A percentile compares a stretch with the other conserved stretches of the same genome.
Evolutionary conservation across 768 basidiomycete species (phyloP).

Genomic region (Coprinopsis marcescibilis): DNA sequence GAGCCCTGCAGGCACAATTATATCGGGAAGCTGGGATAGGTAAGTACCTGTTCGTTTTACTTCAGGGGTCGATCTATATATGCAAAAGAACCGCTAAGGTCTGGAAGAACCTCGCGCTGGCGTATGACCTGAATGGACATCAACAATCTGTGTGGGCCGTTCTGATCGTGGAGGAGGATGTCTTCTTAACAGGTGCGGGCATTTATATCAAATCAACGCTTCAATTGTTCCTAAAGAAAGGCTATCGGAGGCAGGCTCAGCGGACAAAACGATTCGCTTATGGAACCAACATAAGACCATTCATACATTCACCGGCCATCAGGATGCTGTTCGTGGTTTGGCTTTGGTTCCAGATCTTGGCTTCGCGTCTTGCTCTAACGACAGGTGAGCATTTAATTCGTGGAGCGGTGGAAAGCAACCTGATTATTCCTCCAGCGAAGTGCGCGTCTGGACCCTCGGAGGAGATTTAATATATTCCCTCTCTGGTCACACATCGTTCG

Average conservation of each 20-base stretch:
- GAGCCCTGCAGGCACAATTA: constrained; percentile 63
- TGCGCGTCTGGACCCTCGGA: constrained; percentile 86
- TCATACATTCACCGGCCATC: constrained; percentile 79
- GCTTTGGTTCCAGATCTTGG: constrained; percentile 78
- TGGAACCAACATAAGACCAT: constrained; percentile 76
- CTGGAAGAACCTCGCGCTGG: constrained; percentile 74
- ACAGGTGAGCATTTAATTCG: constrained; percentile 47
- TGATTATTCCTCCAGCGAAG: constrained; percentile 50
- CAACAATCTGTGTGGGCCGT: constrained; percentile 95
- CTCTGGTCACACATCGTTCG: constrained; percentile 96
- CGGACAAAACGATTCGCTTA: constrained; percentile 89
- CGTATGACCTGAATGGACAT: constrained; percentile 77
- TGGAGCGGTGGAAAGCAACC: not conserved
- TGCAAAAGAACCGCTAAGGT: constrained; percentile 81
- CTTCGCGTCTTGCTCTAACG: constrained; percentile 95
- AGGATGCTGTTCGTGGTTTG: constrained; percentile 85
- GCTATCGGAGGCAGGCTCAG: constrained; percentile 59
- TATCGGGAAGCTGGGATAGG: constrained; percentile 98
- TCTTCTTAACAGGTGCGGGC: constrained; percentile 74
- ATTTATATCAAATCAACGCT: not conserved
- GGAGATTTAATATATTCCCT: constrained; percentile 73
- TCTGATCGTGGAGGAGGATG: constrained; percentile 66
- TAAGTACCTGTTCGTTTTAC: constrained; percentile 30
- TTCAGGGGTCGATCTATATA: constrained; percentile 8
- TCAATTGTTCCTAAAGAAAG: not conserved